Evolutionary conservation across 1,139 yeast genomes (phyloP), one percentile per base, ranked within the genome.

Genomic region (Sugiyamaella pinicola): DNA sequence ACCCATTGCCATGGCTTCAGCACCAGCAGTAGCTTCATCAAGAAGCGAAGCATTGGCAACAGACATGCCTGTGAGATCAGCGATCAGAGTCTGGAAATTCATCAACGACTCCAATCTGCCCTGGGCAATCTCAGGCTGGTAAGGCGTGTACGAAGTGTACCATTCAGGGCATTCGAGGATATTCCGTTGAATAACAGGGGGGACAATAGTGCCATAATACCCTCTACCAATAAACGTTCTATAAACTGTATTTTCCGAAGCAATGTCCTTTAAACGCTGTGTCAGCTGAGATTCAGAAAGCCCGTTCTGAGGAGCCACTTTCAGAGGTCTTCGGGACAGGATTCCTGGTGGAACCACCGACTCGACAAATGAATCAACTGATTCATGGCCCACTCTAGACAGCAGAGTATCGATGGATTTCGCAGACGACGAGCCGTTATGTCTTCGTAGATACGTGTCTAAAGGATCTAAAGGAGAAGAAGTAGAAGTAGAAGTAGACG

Each of bases 21-120:
- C 96, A 17, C 98, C 99, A 24, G 99, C 98, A 12, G 98, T 87
- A 52, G 95, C 98, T 74, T 93, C 99, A 70, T 93, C 99, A 62
- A 93, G 78, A 55, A 93, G 76, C 2, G 98, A 91, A 1, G 97
- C 96, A 69, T 93, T 93, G 54, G 98, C 93, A 68, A 93, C 83
- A 31, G 89, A 86, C 73, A 93, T 78, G 1, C 98, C 98, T 3
- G 99, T 93, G 63, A 93, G 78, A 54, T 95, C 96, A 41, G 90
- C 75, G 18, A 93, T 79, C 70, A 91, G 77, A 24, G 99, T 93
- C 73, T 93, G 99, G 74, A 81, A 93, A 72, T 93, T 93, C 61
- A 93, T 75, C 60, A 93, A 76, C 34, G 95, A 84, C 71, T 91
- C 96, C 64, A 93, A 79, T 65, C 99, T 83, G 52, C 99, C 99